These are phyloP conservation scores for Pugionium cornutum DNA, from an alignment of 345 rosid species.

Conservation along the genomic window DNA sequence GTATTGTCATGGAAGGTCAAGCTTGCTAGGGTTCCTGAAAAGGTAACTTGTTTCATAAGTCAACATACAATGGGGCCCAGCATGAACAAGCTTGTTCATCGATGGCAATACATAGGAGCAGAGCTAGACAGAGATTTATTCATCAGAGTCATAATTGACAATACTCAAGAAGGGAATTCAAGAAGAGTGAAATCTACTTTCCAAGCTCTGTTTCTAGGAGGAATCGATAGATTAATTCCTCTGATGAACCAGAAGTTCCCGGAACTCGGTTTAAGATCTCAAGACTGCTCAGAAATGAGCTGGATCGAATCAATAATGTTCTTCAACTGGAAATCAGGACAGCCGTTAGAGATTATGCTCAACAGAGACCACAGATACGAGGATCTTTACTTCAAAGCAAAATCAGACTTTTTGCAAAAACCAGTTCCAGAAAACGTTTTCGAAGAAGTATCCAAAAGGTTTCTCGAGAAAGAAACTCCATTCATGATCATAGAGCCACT, in stretches of 20 bases:
- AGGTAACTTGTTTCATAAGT: constrained; percentile 43
- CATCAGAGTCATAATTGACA: constrained; percentile 45
- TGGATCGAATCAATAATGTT: constrained; percentile 52
- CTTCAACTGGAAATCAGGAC: constrained; percentile 43
- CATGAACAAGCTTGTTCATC: constrained; percentile 33
- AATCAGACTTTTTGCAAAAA: constrained; percentile 62
- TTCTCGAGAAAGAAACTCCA: constrained; percentile 36
- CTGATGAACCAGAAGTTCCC: constrained; percentile 43
- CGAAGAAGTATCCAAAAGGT: constrained; percentile 41
- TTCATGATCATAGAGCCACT: constrained; percentile 41
- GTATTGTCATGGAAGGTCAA: constrained; percentile 44
- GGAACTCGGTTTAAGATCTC: constrained; percentile 41
- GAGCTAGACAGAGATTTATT: constrained; percentile 44
- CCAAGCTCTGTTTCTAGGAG: constrained; percentile 49
- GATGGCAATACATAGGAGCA: constrained; percentile 38
- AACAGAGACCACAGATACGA: constrained; percentile 31
- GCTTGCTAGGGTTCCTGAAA: constrained; percentile 43
- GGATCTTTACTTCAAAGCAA: constrained; percentile 48
- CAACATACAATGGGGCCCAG: constrained; percentile 29
- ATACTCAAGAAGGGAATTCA: constrained; percentile 18
- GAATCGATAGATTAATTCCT: constrained; percentile 41
- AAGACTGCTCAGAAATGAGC: constrained; percentile 50
- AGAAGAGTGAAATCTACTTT: constrained; percentile 35
- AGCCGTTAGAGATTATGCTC: constrained; percentile 41
- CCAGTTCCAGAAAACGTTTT: constrained; percentile 45